Percentiles rank a stretch among this genome's conserved stretches.
Conservation (phyloP, 2,329 filamentous ascomycete species). For the Beauveria brongniartii region DNA sequence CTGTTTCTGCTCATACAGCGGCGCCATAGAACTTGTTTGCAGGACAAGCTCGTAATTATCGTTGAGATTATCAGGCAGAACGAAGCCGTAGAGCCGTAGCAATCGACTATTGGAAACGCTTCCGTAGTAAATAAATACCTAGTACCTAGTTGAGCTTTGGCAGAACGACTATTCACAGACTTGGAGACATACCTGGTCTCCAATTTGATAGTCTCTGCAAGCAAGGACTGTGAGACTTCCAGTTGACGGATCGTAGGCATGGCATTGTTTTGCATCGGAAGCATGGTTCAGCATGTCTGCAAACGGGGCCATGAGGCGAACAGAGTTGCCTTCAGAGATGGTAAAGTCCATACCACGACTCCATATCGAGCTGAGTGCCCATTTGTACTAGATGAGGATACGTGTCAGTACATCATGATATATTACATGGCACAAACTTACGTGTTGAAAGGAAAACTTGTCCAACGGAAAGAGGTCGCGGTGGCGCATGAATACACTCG, state of each 20-base stretch:
- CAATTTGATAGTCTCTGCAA: constrained; percentile 20
- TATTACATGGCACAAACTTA: constrained; percentile 14
- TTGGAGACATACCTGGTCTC: constrained; percentile 21
- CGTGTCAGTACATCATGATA: not conserved
- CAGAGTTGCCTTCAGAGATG: not conserved
- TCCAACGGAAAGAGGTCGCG: constrained; percentile 25
- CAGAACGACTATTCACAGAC: too few relatives aligned
- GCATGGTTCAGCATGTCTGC: constrained; percentile 31
- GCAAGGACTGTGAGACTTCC: constrained; percentile 23
- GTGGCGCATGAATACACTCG: constrained; percentile 21
- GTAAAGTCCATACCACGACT: constrained; percentile 28
- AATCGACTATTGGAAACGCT: constrained; percentile 26
- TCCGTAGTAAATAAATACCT: constrained; percentile 26
- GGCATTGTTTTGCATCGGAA: constrained; percentile 24
- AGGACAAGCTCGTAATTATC: constrained; percentile 30
- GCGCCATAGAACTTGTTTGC: constrained; percentile 24
- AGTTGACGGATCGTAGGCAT: constrained; percentile 25
- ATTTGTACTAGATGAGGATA: constrained; percentile 22
- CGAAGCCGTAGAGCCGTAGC: constrained; percentile 29
- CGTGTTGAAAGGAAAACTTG: constrained; percentile 26
- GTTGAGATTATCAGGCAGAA: constrained; percentile 26
- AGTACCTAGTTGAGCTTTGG: too few relatives aligned
- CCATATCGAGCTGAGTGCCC: constrained; percentile 21
- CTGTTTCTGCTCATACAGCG: constrained; percentile 26
- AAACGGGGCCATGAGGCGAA: constrained; percentile 22